Percentiles rank a stretch among this genome's conserved stretches.
Conservation (phyloP, 2,329 filamentous ascomycete species). For the Metarhizium humberi region DNA sequence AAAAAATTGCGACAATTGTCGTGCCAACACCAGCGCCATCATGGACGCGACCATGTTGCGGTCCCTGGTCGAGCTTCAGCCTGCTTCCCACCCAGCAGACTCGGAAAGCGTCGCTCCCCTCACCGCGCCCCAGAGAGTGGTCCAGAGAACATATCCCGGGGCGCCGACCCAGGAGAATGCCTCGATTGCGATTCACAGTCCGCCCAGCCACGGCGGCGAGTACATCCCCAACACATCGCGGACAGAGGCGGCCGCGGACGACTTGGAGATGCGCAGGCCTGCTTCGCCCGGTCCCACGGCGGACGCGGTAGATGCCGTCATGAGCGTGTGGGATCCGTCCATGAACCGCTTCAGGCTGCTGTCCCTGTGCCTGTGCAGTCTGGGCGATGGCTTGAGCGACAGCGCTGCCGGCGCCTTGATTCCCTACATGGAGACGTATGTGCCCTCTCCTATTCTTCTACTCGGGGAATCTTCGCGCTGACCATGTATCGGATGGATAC, state of each 20-base stretch:
- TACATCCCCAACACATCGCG: background rate
- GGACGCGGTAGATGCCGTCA: slow-evolving; percentile 36
- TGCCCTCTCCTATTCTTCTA: background rate
- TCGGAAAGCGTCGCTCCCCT: slow-evolving; percentile 13
- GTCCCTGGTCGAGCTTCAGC: slow-evolving; percentile 23
- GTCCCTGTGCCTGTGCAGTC: slow-evolving; percentile 53
- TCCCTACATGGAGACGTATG: slow-evolving; percentile 63
- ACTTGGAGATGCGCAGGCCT: slow-evolving; percentile 46
- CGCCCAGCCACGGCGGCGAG: slow-evolving; percentile 7
- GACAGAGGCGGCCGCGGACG: slow-evolving; percentile 10
- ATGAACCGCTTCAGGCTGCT: slow-evolving; percentile 65
- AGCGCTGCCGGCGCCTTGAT: slow-evolving; percentile 69
- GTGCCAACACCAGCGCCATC: background rate
- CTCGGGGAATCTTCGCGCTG: too few species aligned
- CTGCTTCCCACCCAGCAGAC: slow-evolving; percentile 10
- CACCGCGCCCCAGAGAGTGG: slow-evolving; percentile 23
- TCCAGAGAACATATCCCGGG: slow-evolving; percentile 29
- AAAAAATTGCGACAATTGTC: background rate
- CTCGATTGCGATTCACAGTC: slow-evolving; percentile 19
- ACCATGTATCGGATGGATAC: background rate
- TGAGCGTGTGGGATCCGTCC: slow-evolving; percentile 48
- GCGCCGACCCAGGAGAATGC: slow-evolving; percentile 19
- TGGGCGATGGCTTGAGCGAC: slow-evolving; percentile 66
- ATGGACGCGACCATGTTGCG: slow-evolving; percentile 26
- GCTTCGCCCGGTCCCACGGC: slow-evolving; percentile 28